Evolutionary conservation across 805 yeast species (phyloP).

Genomic region (Candida tallmaniae): DNA sequence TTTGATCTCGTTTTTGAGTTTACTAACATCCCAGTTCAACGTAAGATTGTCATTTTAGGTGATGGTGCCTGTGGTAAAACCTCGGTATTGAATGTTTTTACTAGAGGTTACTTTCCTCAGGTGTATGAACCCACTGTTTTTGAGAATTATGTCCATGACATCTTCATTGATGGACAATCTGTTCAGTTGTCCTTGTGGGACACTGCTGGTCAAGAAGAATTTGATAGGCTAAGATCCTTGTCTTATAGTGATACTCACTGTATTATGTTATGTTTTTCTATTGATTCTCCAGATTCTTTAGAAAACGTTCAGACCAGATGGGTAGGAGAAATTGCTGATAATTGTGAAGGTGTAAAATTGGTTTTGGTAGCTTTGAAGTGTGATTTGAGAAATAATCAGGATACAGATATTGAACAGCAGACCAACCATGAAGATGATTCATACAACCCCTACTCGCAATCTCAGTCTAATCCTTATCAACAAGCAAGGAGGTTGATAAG

Average conservation of each 20-base stretch:
- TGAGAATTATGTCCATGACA: slow-evolving; percentile 95
- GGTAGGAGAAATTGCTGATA: slow-evolving; percentile 96
- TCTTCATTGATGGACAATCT: slow-evolving; percentile 89
- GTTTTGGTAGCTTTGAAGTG: slow-evolving; percentile 94
- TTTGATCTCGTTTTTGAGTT: too few species aligned
- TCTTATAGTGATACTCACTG: slow-evolving; percentile 96
- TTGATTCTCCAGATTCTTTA: slow-evolving; percentile 89
- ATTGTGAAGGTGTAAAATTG: slow-evolving; percentile 92
- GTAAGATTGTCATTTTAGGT: slow-evolving; percentile 91
- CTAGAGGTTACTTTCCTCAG: slow-evolving; percentile 96
- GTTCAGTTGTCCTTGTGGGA: slow-evolving; percentile 95
- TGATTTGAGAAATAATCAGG: slow-evolving; percentile 75
- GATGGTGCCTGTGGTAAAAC: slow-evolving; percentile 99
- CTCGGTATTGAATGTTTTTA: slow-evolving; percentile 88
- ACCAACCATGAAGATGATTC: slow-evolving; percentile 19
- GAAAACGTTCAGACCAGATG: slow-evolving; percentile 94
- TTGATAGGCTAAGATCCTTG: slow-evolving; percentile 86
- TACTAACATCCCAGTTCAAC: slow-evolving; percentile 48
- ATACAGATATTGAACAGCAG: slow-evolving; percentile 34
- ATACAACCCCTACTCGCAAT: slow-evolving; percentile 29
- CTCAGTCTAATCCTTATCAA: slow-evolving; percentile 23
- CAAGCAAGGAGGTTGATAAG: slow-evolving; percentile 56
- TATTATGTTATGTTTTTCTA: slow-evolving; percentile 92
- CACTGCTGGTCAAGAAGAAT: slow-evolving; percentile 99
- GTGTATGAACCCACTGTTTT: slow-evolving; percentile 98